phyloP scores from a whole-genome alignment of 805 yeast species.

The Candida cerambycidarum region DNA sequence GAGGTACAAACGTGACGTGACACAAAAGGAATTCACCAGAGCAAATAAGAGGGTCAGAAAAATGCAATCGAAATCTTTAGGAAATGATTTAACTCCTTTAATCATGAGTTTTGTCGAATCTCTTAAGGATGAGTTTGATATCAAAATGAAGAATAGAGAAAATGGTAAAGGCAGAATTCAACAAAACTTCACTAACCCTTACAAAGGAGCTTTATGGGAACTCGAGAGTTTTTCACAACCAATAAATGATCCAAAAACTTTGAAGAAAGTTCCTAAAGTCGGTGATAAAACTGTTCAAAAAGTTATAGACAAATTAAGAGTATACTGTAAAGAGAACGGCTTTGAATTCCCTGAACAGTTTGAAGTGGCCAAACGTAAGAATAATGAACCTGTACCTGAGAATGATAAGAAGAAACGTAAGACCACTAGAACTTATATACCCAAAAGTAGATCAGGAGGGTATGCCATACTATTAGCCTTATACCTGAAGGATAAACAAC shows the following conservation, averaged over 20 bases:
- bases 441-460: constrained; percentile 76
- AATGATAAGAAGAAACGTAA: constrained; percentile 17
- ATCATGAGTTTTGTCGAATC: background rate
- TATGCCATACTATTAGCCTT: constrained; percentile 75
- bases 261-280: constrained; percentile 59
- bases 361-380: constrained; percentile 6
- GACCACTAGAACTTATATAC: constrained; percentile 51
- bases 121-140: background rate
- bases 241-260: constrained; percentile 56
- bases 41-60: too few relatives aligned
- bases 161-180: background rate
- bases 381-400: background rate
- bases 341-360: constrained; percentile 43
- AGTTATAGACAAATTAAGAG: constrained; percentile 46
- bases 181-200: constrained; percentile 2
- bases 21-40: too few relatives aligned
- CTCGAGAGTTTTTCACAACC: constrained; percentile 35
- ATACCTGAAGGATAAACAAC: constrained; percentile 44
- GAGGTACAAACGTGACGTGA: too few relatives aligned
- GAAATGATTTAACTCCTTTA: background rate
- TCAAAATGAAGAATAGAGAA: background rate
- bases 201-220: background rate
- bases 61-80: background rate
- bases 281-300: constrained; percentile 67
- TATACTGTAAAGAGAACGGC: constrained; percentile 59